These are phyloP conservation scores for Friedmanniomyces simplex DNA, from an alignment of 495 filamentous ascomycete genomes.

Conservation along the genomic window DNA sequence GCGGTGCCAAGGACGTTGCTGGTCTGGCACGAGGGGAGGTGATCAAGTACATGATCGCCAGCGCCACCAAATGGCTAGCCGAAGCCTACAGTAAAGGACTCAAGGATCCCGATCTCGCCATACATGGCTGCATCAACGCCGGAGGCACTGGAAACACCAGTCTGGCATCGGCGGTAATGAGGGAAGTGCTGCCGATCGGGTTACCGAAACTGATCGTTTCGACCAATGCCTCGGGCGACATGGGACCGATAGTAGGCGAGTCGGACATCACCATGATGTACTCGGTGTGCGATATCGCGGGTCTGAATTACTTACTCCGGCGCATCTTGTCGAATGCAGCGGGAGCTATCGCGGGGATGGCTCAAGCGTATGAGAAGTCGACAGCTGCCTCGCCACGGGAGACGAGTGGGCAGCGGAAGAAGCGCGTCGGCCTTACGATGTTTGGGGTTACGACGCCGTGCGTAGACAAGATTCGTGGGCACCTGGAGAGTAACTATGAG, in stretches of 20 bases:
- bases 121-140: conserved; percentile 47
- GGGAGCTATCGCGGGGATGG: conserved; percentile 47
- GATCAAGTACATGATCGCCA: conserved; percentile 40
- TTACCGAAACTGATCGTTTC: conserved; percentile 62
- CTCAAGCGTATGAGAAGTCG: conserved; percentile 31
- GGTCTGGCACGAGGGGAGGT: conserved; percentile 39
- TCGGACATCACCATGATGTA: conserved; percentile 62
- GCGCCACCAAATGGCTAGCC: conserved; percentile 30
- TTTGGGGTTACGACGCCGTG: conserved; percentile 63
- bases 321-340: conserved; percentile 51
- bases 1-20: conserved; percentile 6
- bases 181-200: conserved; percentile 46
- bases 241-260: conserved; percentile 48
- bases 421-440: conserved; percentile 54
- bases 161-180: conserved; percentile 48
- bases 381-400: not conserved
- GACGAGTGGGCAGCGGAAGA: conserved; percentile 25
- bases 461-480: conserved; percentile 39
- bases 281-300: conserved; percentile 58
- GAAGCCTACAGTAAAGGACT: conserved; percentile 25
- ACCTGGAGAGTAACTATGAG: conserved; percentile 33
- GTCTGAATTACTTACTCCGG: conserved; percentile 46
- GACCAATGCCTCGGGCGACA: conserved; percentile 55
- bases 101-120: conserved; percentile 14
- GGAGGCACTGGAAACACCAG: conserved; percentile 52